Conservation (phyloP, 2,329 filamentous ascomycete genomes). For the Diaporthe australafricana region DNA sequence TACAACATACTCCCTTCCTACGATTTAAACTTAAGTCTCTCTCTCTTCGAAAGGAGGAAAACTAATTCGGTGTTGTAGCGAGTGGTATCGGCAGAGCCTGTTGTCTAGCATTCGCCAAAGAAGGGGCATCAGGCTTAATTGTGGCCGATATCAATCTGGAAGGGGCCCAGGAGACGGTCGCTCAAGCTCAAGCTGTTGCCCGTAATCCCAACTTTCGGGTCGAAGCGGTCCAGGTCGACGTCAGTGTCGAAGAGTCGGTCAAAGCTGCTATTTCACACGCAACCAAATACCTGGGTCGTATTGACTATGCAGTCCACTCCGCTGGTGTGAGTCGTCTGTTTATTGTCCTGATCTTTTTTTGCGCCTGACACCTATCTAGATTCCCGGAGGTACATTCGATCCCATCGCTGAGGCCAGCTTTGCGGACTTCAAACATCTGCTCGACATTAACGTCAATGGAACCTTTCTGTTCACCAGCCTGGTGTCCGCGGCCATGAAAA, state of each 20-base stretch:
- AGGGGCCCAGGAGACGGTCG: neutral
- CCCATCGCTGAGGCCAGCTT: conserved; percentile 28
- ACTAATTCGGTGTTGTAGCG: neutral
- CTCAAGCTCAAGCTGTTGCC: neutral
- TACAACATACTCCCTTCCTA: neutral
- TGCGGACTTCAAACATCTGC: conserved; percentile 30
- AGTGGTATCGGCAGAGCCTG: conserved; percentile 27
- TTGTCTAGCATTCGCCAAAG: conserved; percentile 24
- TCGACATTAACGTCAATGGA: conserved; percentile 30
- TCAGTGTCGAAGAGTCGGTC: conserved; percentile 17
- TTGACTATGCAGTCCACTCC: conserved; percentile 32
- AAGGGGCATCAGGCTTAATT: conserved; percentile 2
- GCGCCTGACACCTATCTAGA: conserved; percentile 3
- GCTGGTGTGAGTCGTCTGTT: conserved; percentile 16
- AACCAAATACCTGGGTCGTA: neutral
- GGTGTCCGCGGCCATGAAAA: conserved; percentile 24
- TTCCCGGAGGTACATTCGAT: conserved; percentile 22
- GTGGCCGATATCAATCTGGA: conserved; percentile 30
- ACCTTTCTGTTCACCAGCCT: conserved; percentile 23
- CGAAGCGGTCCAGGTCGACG: conserved; percentile 15
- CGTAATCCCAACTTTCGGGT: neutral
- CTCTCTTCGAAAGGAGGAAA: neutral
- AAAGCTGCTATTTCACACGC: neutral
- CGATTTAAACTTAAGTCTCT: neutral
- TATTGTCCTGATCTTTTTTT: neutral